Percentiles rank a stretch among this genome's conserved stretches.
phyloP scores from a whole-genome alignment of 2,329 filamentous ascomycete species.

The Talaromyces sp. region DNA sequence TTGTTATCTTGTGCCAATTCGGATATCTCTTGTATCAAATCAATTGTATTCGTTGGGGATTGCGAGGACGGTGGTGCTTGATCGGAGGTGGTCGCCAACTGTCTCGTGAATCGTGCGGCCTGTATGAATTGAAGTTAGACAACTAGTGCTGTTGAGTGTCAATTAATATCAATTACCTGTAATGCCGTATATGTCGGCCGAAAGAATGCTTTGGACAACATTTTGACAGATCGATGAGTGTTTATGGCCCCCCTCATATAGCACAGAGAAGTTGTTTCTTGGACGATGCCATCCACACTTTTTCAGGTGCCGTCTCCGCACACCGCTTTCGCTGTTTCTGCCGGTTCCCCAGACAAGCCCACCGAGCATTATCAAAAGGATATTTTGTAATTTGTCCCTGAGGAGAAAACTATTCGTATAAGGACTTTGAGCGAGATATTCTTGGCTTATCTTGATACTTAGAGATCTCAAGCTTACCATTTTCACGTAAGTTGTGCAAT shows the following conservation, averaged over 20 bases:
- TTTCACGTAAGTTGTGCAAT: not conserved
- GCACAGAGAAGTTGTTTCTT: not conserved
- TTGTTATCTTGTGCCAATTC: not conserved
- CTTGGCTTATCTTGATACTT: not conserved
- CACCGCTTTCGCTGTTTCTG: conserved; percentile 9
- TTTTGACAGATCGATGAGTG: conserved; percentile 11
- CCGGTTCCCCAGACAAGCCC: conserved; percentile 2
- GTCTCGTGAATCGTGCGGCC: conserved; percentile 11
- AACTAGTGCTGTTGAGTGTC: not conserved
- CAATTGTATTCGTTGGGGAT: not conserved
- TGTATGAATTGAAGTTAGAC: conserved; percentile 4
- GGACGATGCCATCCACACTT: conserved; percentile 6
- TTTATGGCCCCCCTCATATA: conserved; percentile 2
- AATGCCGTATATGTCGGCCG: conserved; percentile 1
- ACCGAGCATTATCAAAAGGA: conserved; percentile 4
- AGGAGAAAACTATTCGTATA: not conserved
- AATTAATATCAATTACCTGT: conserved; percentile 1
- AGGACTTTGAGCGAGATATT: not conserved
- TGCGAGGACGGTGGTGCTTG: conserved; percentile 1
- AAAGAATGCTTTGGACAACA: conserved; percentile 8
- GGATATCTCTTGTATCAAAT: not conserved
- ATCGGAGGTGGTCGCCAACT: conserved; percentile 9
- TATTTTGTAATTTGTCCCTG: not conserved
- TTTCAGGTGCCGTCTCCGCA: conserved; percentile 8
- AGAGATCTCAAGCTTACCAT: not conserved